Conservation (phyloP, 768 basidiomycete species). For the Serendipita indica region DNA sequence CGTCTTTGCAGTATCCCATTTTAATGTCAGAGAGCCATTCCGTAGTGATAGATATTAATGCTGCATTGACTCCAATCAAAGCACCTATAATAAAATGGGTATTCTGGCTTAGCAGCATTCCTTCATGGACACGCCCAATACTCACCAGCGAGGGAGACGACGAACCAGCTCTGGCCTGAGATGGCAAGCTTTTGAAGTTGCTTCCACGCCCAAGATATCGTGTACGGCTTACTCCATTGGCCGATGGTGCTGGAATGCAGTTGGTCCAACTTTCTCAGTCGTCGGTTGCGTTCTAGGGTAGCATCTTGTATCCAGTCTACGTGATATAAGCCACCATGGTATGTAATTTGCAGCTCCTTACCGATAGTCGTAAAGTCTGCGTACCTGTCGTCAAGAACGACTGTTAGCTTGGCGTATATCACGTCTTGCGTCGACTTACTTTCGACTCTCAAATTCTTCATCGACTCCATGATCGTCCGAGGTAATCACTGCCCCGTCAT, state of each 20-base stretch:
- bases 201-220: slow-evolving; percentile 44
- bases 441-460: slow-evolving; percentile 3
- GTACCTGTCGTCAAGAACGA: background rate
- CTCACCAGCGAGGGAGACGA: slow-evolving; percentile 80
- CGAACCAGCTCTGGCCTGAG: slow-evolving; percentile 81
- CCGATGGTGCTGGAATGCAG: slow-evolving; percentile 27
- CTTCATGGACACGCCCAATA: too few relatives aligned
- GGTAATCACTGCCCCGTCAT: background rate
- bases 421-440: background rate
- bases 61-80: slow-evolving; percentile 86
- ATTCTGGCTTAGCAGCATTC: slow-evolving; percentile 11
- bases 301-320: slow-evolving; percentile 97
- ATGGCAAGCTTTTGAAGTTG: slow-evolving; percentile 44
- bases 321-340: slow-evolving; percentile 14
- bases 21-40: slow-evolving; percentile 98
- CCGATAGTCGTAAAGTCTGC: slow-evolving; percentile 80
- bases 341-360: slow-evolving; percentile 24
- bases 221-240: slow-evolving; percentile 36
- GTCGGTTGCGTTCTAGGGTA: slow-evolving; percentile 69
- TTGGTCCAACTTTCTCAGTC: slow-evolving; percentile 44
- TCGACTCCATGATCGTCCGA: background rate
- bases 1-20: slow-evolving; percentile 90
- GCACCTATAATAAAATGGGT: slow-evolving; percentile 40
- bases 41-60: slow-evolving; percentile 84
- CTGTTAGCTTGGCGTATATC: too few relatives aligned